phyloP scores from a whole-genome alignment of 495 filamentous ascomycete genomes.

The Monascus purpureus region DNA sequence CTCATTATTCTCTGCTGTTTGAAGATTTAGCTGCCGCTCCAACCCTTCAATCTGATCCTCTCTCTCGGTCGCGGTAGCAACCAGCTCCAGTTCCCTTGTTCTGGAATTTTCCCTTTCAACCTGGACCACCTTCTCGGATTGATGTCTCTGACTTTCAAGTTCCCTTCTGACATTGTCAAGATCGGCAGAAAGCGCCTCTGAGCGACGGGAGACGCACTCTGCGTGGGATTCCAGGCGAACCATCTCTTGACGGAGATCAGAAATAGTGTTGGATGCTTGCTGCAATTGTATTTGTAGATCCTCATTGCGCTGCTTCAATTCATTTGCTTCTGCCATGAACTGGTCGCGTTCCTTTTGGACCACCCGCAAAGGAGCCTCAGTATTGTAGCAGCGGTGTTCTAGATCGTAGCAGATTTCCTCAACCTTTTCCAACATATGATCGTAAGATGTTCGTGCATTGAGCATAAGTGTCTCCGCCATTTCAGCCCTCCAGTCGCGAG shows the following conservation, averaged over 20 bases:
- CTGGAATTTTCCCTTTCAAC: conserved; percentile 19
- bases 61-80: conserved; percentile 30
- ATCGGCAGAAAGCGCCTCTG: conserved; percentile 16
- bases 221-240: conserved; percentile 16
- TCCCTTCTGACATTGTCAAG: conserved; percentile 13
- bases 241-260: conserved; percentile 16
- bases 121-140: conserved; percentile 10
- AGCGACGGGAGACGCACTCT: conserved; percentile 9
- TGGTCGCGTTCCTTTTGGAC: conserved; percentile 30
- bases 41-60: conserved; percentile 31
- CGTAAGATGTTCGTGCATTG: conserved; percentile 20
- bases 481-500: conserved; percentile 30
- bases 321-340: conserved; percentile 13
- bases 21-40: conserved; percentile 10
- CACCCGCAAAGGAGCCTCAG: conserved; percentile 32
- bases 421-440: conserved; percentile 31
- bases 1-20: conserved; percentile 10
- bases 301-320: conserved; percentile 13
- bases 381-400: conserved; percentile 36
- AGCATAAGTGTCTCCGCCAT: conserved; percentile 22
- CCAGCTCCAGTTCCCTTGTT: conserved; percentile 25
- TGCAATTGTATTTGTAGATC: conserved; percentile 15
- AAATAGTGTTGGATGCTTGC: conserved; percentile 8
- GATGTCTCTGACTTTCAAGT: conserved; percentile 12
- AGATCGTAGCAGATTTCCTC: conserved; percentile 40